These are phyloP conservation scores for Trametes gibbosa DNA, from an alignment of 768 basidiomycete genomes.

Conservation along the genomic window DNA sequence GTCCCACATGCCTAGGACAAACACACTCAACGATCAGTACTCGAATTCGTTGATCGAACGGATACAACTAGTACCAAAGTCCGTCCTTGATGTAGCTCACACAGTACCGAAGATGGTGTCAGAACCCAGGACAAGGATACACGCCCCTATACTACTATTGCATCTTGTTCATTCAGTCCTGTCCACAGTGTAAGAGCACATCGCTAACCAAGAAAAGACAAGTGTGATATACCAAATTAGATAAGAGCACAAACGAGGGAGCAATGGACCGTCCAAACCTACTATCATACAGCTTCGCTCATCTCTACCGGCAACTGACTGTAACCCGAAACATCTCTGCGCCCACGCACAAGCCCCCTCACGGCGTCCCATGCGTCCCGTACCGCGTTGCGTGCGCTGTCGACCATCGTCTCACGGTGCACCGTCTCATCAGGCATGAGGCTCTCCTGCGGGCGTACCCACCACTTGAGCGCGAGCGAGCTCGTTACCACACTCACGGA, in stretches of 20 bases:
- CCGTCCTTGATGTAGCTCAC: too few species aligned
- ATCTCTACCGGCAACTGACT: slow-evolving; percentile 67
- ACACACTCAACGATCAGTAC: too few species aligned
- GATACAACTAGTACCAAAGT: too few species aligned
- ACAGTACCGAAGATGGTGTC: too few species aligned
- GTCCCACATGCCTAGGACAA: too few species aligned
- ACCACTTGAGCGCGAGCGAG: slow-evolving; percentile 82
- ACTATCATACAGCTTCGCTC: slow-evolving; percentile 26
- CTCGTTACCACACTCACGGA: slow-evolving; percentile 94
- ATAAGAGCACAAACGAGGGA: neutral
- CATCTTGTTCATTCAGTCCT: neutral
- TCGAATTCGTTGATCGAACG: too few species aligned
- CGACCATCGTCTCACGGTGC: slow-evolving; percentile 37
- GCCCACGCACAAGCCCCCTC: slow-evolving; percentile 40
- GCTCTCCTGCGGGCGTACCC: slow-evolving; percentile 69
- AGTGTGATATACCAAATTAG: neutral
- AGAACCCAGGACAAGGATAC: too few species aligned
- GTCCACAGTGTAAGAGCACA: neutral
- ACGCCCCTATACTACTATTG: neutral
- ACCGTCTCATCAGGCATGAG: slow-evolving; percentile 62
- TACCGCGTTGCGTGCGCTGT: slow-evolving; percentile 41
- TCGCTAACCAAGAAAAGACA: neutral
- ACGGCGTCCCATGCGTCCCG: slow-evolving; percentile 44
- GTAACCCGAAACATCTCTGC: slow-evolving; percentile 51
- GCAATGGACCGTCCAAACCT: neutral